Percentiles rank a stretch among this genome's conserved stretches.
Evolutionary conservation across 1,284 basidiomycete genomes (phyloP).

Genomic region (Wallemia ichthyophaga): DNA sequence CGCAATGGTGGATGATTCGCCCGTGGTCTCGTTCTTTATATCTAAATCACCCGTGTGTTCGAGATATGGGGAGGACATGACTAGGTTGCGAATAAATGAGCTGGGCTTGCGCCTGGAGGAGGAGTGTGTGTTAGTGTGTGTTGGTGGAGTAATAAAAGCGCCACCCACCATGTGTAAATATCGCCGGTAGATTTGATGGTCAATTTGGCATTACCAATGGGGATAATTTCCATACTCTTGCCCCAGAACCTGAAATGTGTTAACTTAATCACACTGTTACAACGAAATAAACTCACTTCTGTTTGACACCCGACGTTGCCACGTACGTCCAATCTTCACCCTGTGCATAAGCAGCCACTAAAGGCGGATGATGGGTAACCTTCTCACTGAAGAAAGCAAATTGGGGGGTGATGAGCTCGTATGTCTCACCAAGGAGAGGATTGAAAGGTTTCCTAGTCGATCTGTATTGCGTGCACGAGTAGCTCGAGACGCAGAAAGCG

Average conservation of each 20-base stretch:
- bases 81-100: constrained; percentile 59
- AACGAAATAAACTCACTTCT: constrained; percentile 35
- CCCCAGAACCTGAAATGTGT: constrained; percentile 17
- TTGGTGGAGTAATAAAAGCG: neutral
- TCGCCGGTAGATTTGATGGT: constrained; percentile 9
- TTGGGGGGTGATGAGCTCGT: constrained; percentile 12
- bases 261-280: constrained; percentile 7
- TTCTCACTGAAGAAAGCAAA: constrained; percentile 54
- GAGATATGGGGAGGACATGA: constrained; percentile 67
- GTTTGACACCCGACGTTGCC: constrained; percentile 41
- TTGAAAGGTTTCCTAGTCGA: constrained; percentile 15
- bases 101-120: constrained; percentile 41
- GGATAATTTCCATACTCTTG: constrained; percentile 54
- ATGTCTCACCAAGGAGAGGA: constrained; percentile 14
- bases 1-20: constrained; percentile 30
- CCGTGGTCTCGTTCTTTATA: constrained; percentile 29
- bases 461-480: constrained; percentile 12
- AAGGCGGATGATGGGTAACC: constrained; percentile 46
- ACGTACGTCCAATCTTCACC: constrained; percentile 41
- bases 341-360: constrained; percentile 56
- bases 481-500: constrained; percentile 12
- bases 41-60: constrained; percentile 44
- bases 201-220: constrained; percentile 33
- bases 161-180: constrained; percentile 6
- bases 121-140: neutral